Evolutionary conservation across 306 rosid species (phyloP).

Genomic region (Glycine tomentella): DNA sequence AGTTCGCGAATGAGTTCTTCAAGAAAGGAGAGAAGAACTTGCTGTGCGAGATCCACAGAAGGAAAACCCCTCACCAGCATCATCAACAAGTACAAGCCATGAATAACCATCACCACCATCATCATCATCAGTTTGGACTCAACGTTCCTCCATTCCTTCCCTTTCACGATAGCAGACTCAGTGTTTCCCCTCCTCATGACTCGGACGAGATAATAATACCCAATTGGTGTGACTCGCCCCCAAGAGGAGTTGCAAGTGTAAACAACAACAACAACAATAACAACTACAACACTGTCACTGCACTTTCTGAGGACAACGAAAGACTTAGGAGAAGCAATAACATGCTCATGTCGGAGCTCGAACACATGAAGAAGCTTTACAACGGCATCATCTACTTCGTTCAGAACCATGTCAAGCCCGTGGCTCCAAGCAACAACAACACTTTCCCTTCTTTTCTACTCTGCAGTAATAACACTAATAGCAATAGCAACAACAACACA

Average conservation of each 20-base stretch:
- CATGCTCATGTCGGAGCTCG: slow-evolving; percentile 76
- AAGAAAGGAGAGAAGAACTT: slow-evolving; percentile 91
- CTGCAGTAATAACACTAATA: slow-evolving; percentile 31
- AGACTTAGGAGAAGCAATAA: slow-evolving; percentile 82
- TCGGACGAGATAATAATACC: slow-evolving; percentile 65
- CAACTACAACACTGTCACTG: slow-evolving; percentile 52
- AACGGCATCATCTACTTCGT: slow-evolving; percentile 89
- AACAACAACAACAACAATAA: slow-evolving; percentile 39
- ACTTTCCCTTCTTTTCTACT: slow-evolving; percentile 65
- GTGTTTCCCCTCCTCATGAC: slow-evolving; percentile 79
- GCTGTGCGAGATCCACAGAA: slow-evolving; percentile 89
- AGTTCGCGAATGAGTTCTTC: slow-evolving; percentile 93
- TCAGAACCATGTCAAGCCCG: slow-evolving; percentile 88
- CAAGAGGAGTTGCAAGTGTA: background rate
- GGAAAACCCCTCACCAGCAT: slow-evolving; percentile 86
- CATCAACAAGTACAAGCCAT: slow-evolving; percentile 47
- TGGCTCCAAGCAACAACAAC: slow-evolving; percentile 72
- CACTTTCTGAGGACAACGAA: slow-evolving; percentile 88
- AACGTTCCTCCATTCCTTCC: slow-evolving; percentile 64
- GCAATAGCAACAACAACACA: background rate
- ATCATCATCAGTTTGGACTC: slow-evolving; percentile 54
- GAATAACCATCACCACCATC: slow-evolving; percentile 4
- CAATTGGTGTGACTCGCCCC: slow-evolving; percentile 88
- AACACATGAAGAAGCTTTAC: slow-evolving; percentile 84
- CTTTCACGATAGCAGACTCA: slow-evolving; percentile 57